phyloP scores from a whole-genome alignment of 106 monocot genomes.

The Dioscorea alata region DNA sequence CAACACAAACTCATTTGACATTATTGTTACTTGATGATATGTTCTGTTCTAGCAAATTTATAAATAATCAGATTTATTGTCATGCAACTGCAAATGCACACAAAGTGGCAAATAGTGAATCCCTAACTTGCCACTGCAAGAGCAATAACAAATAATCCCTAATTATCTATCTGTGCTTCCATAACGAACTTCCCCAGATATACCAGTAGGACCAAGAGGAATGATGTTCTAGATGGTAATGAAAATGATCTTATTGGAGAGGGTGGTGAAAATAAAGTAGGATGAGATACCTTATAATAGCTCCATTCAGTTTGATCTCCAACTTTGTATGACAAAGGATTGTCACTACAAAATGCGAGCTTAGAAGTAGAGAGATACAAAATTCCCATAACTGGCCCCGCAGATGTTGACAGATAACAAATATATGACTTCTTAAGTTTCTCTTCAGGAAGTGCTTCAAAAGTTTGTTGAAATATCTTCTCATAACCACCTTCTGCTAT shows the following conservation, averaged over 20 bases:
- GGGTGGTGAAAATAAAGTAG: neutral
- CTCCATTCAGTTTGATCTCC: slow-evolving; percentile 14
- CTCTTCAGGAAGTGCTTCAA: slow-evolving; percentile 9
- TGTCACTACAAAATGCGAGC: slow-evolving; percentile 11
- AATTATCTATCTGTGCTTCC: neutral
- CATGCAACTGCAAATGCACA: neutral
- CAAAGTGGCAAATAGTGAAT: neutral
- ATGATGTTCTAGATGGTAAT: neutral
- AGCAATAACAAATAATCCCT: neutral
- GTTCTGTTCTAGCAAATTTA: neutral
- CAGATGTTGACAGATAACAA: slow-evolving; percentile 8
- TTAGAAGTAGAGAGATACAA: slow-evolving; percentile 10
- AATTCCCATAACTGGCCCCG: slow-evolving; percentile 13
- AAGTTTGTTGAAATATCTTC: slow-evolving; percentile 13
- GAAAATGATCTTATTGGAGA: neutral
- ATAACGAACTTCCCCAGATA: neutral
- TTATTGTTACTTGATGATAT: neutral
- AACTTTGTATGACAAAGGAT: slow-evolving; percentile 14
- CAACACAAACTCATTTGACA: neutral
- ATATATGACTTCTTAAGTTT: slow-evolving; percentile 8
- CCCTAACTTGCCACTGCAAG: neutral
- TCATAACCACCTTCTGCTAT: slow-evolving; percentile 14
- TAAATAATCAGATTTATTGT: neutral
- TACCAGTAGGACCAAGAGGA: neutral
- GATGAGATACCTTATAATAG: slow-evolving; percentile 7